Base-by-base conservation (phyloP, 163 green algal genomes). In the Prototheca wickerhamii region DNA sequence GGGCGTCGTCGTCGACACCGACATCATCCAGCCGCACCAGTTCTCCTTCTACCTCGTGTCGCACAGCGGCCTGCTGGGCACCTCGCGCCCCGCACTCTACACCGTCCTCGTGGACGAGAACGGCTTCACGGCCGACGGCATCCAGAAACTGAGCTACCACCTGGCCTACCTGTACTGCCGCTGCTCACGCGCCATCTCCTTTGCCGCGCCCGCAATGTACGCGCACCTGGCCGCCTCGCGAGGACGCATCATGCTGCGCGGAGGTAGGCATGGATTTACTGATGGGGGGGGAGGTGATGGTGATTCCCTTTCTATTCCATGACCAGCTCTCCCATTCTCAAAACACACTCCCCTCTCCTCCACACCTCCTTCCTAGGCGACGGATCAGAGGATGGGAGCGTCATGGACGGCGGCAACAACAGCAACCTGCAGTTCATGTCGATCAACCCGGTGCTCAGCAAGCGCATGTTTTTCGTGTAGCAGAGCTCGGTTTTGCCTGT, bases 1-100 rank as follows among this genome's bases (percentile, higher is more conserved):
- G 8, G 79, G 79, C 76, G 52, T 60, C 2, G 80, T 91, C 58
- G 82, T 95, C 49, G 89, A 96, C 73, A 72, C 25, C 1, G 63
- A 58, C 55, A 88, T 95, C 59, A 75, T 54, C 23, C 69, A 83
- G 21, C 83, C 83, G 10, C 64, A 71, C 28, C 83, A 88, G 57
- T 92, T 86, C 51, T 82, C 92, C 65, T 96, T 94, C 76, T 95
- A 83, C 70, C 79, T 96, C 23, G 88, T 89, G 76, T 79, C 52
- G 58, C 89, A 96, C 65, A 75, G 77, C 7, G 84, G 87, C 40
- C 76, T 95, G 30, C 83, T 95, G 78, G 84, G 84, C 57, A 89
- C 79, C 65, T 83, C 65, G 61, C 69, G 77, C 28, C 78, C 86
- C 10, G 78, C 77, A 31, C 84, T 89, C 75, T 93, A 93, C 81